phyloP scores from a whole-genome alignment of 2,329 filamentous ascomycete species.

The Colletotrichum sp. region DNA sequence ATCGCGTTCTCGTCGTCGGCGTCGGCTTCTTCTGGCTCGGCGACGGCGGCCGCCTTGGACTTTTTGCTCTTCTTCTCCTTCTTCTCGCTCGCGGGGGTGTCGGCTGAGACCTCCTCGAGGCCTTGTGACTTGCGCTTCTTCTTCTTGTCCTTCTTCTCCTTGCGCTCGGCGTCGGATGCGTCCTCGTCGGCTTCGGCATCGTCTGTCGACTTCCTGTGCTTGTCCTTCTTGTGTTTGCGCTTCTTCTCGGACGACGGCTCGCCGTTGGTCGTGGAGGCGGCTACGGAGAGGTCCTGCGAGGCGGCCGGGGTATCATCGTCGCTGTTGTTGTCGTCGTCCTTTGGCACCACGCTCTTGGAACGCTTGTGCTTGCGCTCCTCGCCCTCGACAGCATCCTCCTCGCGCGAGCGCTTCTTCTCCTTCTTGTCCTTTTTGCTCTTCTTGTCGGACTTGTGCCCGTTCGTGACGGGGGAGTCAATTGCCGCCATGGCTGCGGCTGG shows the following conservation, averaged over 20 bases:
- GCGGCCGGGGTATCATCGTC: background rate
- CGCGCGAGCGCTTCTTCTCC: constrained; percentile 50
- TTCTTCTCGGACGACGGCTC: constrained; percentile 13
- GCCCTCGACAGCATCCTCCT: constrained; percentile 43
- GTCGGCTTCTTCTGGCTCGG: constrained; percentile 16
- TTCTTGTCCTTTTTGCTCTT: constrained; percentile 41
- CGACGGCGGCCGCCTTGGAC: constrained; percentile 22
- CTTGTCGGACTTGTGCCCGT: constrained; percentile 39
- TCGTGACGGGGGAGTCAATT: constrained; percentile 33
- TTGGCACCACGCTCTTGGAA: constrained; percentile 45
- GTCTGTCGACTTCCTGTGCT: constrained; percentile 11
- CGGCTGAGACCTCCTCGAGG: background rate
- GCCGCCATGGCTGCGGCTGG: constrained; percentile 34
- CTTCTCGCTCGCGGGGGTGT: constrained; percentile 14
- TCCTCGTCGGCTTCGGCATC: constrained; percentile 24
- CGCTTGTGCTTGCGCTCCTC: constrained; percentile 55
- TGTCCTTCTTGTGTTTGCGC: constrained; percentile 15
- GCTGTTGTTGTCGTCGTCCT: constrained; percentile 29
- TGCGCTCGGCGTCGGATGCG: constrained; percentile 31
- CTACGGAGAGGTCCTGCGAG: constrained; percentile 14
- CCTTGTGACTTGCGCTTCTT: constrained; percentile 36
- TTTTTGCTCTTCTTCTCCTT: constrained; percentile 30
- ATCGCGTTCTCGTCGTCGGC: constrained; percentile 36
- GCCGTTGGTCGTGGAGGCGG: constrained; percentile 9
- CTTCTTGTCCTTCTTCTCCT: constrained; percentile 36